These are phyloP conservation scores for Tuber brumale DNA, from an alignment of 495 filamentous ascomycete species.

Conservation along the genomic window DNA sequence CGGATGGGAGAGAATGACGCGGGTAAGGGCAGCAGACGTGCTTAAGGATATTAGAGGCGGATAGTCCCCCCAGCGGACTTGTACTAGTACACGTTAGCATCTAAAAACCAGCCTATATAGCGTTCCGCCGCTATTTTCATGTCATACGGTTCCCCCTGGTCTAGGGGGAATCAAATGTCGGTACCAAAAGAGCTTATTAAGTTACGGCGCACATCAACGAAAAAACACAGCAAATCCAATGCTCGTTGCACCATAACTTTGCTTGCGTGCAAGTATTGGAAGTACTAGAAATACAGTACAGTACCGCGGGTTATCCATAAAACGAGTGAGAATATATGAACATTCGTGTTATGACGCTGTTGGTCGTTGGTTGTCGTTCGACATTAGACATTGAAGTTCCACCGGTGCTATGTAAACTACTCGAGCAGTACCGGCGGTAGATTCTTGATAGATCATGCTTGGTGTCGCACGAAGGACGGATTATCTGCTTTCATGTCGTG, in stretches of 20 bases:
- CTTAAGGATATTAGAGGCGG: conserved; percentile 30
- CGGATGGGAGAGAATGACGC: conserved; percentile 77
- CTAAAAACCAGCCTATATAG: neutral
- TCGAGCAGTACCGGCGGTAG: no score
- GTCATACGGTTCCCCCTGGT: neutral
- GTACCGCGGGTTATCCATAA: neutral
- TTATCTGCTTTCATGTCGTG: neutral
- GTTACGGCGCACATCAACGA: no score
- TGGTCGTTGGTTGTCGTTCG: neutral
- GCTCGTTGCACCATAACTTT: no score
- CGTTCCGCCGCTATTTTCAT: neutral
- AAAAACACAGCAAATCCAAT: no score
- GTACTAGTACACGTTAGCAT: neutral
- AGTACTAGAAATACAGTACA: no score
- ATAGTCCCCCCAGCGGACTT: conserved; percentile 6
- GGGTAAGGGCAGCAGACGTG: conserved; percentile 46
- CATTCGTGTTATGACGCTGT: neutral
- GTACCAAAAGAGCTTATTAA: neutral
- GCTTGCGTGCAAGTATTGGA: neutral
- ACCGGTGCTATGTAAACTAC: neutral
- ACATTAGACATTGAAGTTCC: neutral
- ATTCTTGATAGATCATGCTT: neutral
- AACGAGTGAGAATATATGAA: neutral
- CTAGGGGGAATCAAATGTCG: neutral
- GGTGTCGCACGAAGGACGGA: neutral